These are phyloP conservation scores for Fusarium incarnatum DNA, from an alignment of 2,329 filamentous ascomycete species.

Conservation along the genomic window DNA sequence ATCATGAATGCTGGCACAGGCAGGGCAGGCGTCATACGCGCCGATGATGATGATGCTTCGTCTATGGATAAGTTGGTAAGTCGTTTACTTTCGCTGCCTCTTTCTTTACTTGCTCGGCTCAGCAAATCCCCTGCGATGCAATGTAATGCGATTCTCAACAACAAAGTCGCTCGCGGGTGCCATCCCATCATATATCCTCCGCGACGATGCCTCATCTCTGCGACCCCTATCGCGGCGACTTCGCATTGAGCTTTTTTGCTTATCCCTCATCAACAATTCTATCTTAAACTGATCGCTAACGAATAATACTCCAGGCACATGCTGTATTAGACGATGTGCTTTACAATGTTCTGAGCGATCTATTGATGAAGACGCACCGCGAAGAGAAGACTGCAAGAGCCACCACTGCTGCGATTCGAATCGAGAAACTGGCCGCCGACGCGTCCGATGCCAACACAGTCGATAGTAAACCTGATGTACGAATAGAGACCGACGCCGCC, in stretches of 20 bases:
- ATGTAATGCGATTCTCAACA: slow-evolving; percentile 16
- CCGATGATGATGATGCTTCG: slow-evolving; percentile 62
- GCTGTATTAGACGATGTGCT: slow-evolving; percentile 79
- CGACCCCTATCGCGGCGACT: slow-evolving; percentile 22
- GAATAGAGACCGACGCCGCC: slow-evolving; percentile 74
- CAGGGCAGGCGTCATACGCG: slow-evolving; percentile 68
- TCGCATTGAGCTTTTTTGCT: slow-evolving; percentile 6
- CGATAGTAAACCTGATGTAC: slow-evolving; percentile 67
- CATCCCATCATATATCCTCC: slow-evolving; percentile 13
- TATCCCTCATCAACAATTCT: background rate
- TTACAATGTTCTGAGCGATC: slow-evolving; percentile 80
- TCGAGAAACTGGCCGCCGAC: slow-evolving; percentile 71
- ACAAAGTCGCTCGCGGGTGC: slow-evolving; percentile 6
- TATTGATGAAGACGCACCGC: slow-evolving; percentile 79
- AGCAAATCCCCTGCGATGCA: slow-evolving; percentile 28
- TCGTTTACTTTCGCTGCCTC: slow-evolving; percentile 35
- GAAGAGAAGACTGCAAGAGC: slow-evolving; percentile 82
- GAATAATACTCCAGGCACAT: slow-evolving; percentile 62
- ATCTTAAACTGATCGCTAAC: slow-evolving; percentile 30
- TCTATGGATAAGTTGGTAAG: slow-evolving; percentile 71
- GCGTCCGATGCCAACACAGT: slow-evolving; percentile 64
- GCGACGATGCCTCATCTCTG: slow-evolving; percentile 16
- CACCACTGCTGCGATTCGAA: slow-evolving; percentile 71
- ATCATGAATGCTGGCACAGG: slow-evolving; percentile 60
- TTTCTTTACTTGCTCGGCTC: slow-evolving; percentile 10